phyloP scores from a whole-genome alignment of 192 early-diverging fungal species.

The Coemansia sp. region DNA sequence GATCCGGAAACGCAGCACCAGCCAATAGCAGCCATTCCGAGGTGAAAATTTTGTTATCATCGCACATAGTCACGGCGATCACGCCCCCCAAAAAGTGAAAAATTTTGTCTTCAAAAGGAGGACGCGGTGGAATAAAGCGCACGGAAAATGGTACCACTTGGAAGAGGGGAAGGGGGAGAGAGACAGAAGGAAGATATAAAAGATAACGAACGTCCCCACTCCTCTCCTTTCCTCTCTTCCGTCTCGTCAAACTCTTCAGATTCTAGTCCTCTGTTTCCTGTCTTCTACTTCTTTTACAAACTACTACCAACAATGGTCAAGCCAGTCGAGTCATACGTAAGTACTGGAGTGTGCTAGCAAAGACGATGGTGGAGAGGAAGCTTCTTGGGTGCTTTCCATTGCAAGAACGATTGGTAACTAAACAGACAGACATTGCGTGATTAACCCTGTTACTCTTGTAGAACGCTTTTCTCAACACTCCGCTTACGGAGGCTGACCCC shows the following conservation, averaged over 20 bases:
- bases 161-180: too few relatives aligned
- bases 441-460: too few relatives aligned
- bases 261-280: neutral
- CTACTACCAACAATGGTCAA: conserved; percentile 26
- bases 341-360: conserved; percentile 9
- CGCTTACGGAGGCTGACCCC: conserved; percentile 89
- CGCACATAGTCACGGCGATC: neutral
- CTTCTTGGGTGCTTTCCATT: neutral
- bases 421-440: too few relatives aligned
- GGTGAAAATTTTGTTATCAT: conserved; percentile 3
- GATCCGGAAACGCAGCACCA: neutral
- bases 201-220: neutral
- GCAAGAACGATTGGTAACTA: too few relatives aligned
- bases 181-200: neutral
- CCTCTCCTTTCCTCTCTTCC: neutral
- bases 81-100: conserved; percentile 2
- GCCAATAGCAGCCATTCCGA: neutral
- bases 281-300: neutral
- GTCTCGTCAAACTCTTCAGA: neutral
- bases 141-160: neutral
- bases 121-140: neutral
- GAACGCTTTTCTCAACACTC: conserved; percentile 82
- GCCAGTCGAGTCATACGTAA: conserved; percentile 48
- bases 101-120: neutral
- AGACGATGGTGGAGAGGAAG: too few relatives aligned